A percentile compares a stretch with the other conserved stretches of the same genome.
These are phyloP conservation scores for Pseudocercospora fuligena DNA, from an alignment of 2,329 filamentous ascomycete species.

Conservation along the genomic window DNA sequence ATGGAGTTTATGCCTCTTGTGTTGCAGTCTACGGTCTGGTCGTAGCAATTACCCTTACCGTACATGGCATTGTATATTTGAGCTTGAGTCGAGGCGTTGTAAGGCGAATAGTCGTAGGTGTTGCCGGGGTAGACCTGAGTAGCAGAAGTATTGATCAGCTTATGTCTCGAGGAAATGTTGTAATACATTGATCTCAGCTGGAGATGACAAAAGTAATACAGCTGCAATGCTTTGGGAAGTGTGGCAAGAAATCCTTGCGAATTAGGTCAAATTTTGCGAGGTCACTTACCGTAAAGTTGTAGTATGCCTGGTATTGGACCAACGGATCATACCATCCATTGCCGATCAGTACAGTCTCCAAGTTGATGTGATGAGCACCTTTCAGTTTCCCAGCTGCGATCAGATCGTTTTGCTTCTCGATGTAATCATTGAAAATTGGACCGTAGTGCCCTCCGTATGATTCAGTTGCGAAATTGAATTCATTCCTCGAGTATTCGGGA, in stretches of 20 bases:
- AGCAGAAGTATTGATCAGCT: conserved; percentile 39
- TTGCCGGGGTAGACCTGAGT: conserved; percentile 19
- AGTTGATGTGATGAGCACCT: conserved; percentile 38
- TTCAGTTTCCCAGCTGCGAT: conserved; percentile 46
- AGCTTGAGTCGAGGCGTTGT: conserved; percentile 54
- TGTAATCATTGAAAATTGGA: conserved; percentile 40
- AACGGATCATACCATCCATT: conserved; percentile 65
- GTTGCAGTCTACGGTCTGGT: conserved; percentile 62
- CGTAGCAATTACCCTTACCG: conserved; percentile 64
- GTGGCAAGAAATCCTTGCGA: too few species aligned
- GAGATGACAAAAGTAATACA: too few species aligned
- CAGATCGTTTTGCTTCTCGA: conserved; percentile 39
- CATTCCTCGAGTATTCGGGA: conserved; percentile 39
- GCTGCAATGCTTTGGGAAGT: too few species aligned
- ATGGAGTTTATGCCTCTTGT: conserved; percentile 55
- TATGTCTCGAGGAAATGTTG: conserved; percentile 41
- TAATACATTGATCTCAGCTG: neutral
- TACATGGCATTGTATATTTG: conserved; percentile 65
- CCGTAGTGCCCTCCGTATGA: conserved; percentile 40
- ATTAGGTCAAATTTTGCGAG: conserved; percentile 46
- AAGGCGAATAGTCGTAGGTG: conserved; percentile 59
- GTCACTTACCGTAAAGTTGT: conserved; percentile 61
- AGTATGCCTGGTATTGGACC: conserved; percentile 62
- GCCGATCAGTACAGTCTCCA: conserved; percentile 45
- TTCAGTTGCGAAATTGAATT: conserved; percentile 42